Evolutionary conservation across 805 yeast species (phyloP).

Genomic region (Candida xiaguanensis): DNA sequence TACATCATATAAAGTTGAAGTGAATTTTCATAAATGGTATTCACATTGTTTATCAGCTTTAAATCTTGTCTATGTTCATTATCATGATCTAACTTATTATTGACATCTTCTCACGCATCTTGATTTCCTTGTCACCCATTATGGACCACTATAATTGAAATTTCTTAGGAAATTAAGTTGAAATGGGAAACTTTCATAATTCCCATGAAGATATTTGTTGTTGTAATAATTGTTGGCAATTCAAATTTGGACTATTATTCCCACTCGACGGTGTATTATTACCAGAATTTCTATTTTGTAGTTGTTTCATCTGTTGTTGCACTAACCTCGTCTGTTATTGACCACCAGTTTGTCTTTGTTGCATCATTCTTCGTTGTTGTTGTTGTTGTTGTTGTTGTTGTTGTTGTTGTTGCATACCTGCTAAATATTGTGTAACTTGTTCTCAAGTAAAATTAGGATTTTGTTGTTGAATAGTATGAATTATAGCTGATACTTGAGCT

Average conservation of each 20-base stretch:
- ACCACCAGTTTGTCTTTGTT: background rate
- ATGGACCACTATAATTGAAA: too few relatives aligned
- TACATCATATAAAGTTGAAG: too few relatives aligned
- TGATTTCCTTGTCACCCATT: too few relatives aligned
- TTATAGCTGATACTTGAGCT: conserved; percentile 62
- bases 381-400: too few relatives aligned
- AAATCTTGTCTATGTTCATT: too few relatives aligned
- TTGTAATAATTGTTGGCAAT: conserved; percentile 7
- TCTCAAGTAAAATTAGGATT: conserved; percentile 61
- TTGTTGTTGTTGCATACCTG: conserved; percentile 55
- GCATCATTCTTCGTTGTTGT: conserved; percentile 19
- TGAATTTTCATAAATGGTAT: too few relatives aligned
- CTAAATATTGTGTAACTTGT: conserved; percentile 61
- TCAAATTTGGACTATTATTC: background rate
- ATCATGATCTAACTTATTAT: too few relatives aligned
- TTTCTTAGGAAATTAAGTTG: too few relatives aligned
- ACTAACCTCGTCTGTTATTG: conserved; percentile 35
- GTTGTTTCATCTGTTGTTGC: conserved; percentile 18
- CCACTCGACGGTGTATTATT: conserved; percentile 35
- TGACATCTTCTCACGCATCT: too few relatives aligned
- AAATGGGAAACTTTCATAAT: too few relatives aligned
- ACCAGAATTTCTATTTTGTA: conserved; percentile 22
- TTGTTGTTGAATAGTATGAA: conserved; percentile 61
- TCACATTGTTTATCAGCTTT: too few relatives aligned
- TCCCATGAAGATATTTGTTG: conserved; percentile 5